A percentile compares a stretch with the other conserved stretches of the same genome.
Evolutionary conservation across 192 early-diverging fungal genomes (phyloP).

Genomic region (Mortierella antarctica): DNA sequence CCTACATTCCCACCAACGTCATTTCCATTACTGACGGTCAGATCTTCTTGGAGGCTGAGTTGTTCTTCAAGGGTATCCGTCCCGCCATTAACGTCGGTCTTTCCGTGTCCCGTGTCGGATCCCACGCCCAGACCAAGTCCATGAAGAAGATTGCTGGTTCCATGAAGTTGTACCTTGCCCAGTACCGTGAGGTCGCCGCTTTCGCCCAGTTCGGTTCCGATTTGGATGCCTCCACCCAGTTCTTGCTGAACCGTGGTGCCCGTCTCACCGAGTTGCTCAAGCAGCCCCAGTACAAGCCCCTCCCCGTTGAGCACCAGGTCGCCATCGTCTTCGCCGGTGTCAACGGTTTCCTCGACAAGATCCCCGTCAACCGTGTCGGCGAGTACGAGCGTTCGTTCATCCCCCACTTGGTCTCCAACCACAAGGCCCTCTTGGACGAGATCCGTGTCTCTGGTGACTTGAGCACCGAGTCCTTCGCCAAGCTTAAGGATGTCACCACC

Average conservation of each 20-base stretch:
- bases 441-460: constrained; percentile 93
- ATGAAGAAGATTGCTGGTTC: constrained; percentile 99
- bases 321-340: constrained; percentile 99
- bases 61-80: constrained; percentile 99
- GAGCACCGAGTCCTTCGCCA: constrained; percentile 88
- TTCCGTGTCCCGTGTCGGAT: constrained; percentile 98
- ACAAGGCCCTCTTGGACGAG: constrained; percentile 86
- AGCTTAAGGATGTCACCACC: constrained; percentile 89
- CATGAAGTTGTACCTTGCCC: constrained; percentile 99
- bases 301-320: constrained; percentile 98
- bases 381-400: constrained; percentile 94
- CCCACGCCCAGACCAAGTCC: constrained; percentile 99
- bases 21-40: constrained; percentile 99
- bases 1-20: constrained; percentile 99
- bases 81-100: constrained; percentile 99
- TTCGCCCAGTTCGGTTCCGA: constrained; percentile 99
- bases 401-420: constrained; percentile 88
- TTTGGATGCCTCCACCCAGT: constrained; percentile 99
- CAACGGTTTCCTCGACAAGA: constrained; percentile 99
- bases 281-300: constrained; percentile 98
- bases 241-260: constrained; percentile 99
- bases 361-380: constrained; percentile 92
- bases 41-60: constrained; percentile 99
- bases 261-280: constrained; percentile 99
- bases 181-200: constrained; percentile 99